Base-by-base conservation (phyloP, 176 grass and related monocot species). In the Oryza rufipogon region DNA sequence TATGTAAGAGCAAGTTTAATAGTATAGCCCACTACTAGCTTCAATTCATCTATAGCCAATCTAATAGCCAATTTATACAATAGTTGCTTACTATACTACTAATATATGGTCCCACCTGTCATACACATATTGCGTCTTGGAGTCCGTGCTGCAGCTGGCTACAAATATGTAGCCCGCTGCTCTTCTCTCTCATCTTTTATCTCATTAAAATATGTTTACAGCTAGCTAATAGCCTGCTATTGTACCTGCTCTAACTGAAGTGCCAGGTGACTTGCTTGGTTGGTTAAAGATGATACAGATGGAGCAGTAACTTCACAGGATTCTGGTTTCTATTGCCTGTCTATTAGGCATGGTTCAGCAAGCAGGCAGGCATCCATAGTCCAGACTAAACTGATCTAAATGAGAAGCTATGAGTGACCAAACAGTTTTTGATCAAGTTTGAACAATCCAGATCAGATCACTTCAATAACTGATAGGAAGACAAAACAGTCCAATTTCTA, bases 391-490 rank as follows among this genome's bases (percentile, higher is more conserved):
- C 63, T 10, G 13, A 16, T 47, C 74, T 45, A 69, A 77, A 70
- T 33, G 25, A 34, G 47, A 68, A 44, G 2, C n/a, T 38, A 36
- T 20, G 69, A 76, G 34, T 39, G 69, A 68, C 45, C 13, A 9
- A n/a, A 71, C 39, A 15, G 82, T 26, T 74, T 80, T 41, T 54
- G 26, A 86, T 67, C 15, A 36, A 72, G 20, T 34, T 65, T 34
- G 33, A 25, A 10, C 44, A 39, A 60, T 22, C 11, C 11, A 25
- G 22, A 33, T 52, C 25, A 67, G 22, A 20, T 64, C n/a, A 28
- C 12, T 13, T 58, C 54, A n/a, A 56, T 58, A 20, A 58, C 22
- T 48, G 8, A 8, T 80, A 80, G 34, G 22, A 44, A 80, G 15
- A 33, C 42, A 32, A 15, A 65, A 32, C 22, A 32, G 5, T 25